phyloP scores from a whole-genome alignment of 2,329 filamentous ascomycete genomes.

The Neurospora sp. region DNA sequence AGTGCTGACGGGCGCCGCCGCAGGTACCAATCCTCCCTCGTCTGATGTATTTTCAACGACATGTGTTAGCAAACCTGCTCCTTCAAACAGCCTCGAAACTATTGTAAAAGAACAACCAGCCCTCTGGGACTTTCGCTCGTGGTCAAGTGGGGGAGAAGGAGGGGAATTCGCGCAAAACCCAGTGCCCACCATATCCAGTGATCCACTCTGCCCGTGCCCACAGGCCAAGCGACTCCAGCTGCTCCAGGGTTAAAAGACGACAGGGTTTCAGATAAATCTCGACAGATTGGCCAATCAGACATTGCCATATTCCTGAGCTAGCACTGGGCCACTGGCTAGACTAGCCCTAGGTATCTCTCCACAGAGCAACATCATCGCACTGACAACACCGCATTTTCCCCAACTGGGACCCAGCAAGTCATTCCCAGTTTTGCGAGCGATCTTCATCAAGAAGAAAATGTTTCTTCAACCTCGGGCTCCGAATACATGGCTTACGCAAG shows the following conservation, averaged over 20 bases:
- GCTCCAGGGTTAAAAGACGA: neutral
- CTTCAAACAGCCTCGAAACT: neutral
- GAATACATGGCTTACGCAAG: neutral
- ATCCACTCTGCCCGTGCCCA: neutral
- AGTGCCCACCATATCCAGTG: neutral
- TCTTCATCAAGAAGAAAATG: neutral
- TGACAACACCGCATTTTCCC: neutral
- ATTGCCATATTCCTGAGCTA: neutral
- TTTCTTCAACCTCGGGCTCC: neutral
- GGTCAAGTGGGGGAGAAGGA: neutral
- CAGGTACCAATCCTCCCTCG: neutral
- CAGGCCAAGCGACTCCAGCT: neutral
- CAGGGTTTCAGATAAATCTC: neutral
- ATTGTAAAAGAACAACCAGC: neutral
- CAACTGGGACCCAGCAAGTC: neutral
- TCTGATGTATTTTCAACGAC: neutral
- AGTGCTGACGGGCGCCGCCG: neutral
- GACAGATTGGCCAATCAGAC: neutral
- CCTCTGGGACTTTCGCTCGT: neutral
- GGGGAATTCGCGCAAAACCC: neutral
- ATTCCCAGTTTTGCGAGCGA: neutral
- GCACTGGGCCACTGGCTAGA: neutral
- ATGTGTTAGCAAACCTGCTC: neutral
- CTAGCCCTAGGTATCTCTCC: neutral
- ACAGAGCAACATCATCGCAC: neutral